Percentiles rank a stretch among this genome's conserved stretches.
phyloP scores from a whole-genome alignment of 2,329 filamentous ascomycete genomes.

The Colletotrichum endophyticum region DNA sequence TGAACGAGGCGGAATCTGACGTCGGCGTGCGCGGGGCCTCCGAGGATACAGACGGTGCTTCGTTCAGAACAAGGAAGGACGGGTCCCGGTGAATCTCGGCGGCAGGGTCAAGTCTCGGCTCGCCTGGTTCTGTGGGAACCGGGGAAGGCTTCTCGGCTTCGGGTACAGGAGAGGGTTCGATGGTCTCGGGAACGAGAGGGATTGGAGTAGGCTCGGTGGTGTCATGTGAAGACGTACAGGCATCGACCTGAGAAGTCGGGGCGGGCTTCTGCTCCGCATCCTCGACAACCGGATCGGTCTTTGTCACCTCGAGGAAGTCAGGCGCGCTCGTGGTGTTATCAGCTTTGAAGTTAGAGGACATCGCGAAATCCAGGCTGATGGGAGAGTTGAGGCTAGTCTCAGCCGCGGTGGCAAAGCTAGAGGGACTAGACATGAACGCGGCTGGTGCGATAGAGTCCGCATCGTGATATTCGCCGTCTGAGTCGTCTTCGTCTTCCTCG shows the following conservation, averaged over 20 bases:
- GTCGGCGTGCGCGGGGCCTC: conserved; percentile 1
- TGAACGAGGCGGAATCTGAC: conserved; percentile 6
- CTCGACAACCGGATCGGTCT: not conserved
- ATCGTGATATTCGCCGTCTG: conserved; percentile 11
- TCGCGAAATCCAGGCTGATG: not conserved
- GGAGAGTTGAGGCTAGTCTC: conserved; percentile 11
- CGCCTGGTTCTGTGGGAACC: not conserved
- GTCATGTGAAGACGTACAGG: conserved; percentile 14
- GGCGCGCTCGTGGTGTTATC: not conserved
- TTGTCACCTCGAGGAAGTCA: not conserved
- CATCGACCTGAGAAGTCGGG: not conserved
- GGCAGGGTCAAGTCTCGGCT: not conserved
- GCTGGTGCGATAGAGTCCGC: not conserved
- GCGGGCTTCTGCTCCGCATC: not conserved
- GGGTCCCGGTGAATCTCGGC: not conserved
- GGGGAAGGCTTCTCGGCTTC: not conserved
- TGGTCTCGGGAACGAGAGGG: not conserved
- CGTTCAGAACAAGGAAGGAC: not conserved
- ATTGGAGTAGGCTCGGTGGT: not conserved
- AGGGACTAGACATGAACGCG: not conserved
- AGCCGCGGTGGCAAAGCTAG: conserved; percentile 12
- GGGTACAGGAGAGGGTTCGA: not conserved
- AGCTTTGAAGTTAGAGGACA: not conserved
- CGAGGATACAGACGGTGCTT: not conserved
- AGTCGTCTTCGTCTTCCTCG: conserved; percentile 13